Conservation (phyloP, 352 stramenopile genomes). For the Phytopythium vexans region DNA sequence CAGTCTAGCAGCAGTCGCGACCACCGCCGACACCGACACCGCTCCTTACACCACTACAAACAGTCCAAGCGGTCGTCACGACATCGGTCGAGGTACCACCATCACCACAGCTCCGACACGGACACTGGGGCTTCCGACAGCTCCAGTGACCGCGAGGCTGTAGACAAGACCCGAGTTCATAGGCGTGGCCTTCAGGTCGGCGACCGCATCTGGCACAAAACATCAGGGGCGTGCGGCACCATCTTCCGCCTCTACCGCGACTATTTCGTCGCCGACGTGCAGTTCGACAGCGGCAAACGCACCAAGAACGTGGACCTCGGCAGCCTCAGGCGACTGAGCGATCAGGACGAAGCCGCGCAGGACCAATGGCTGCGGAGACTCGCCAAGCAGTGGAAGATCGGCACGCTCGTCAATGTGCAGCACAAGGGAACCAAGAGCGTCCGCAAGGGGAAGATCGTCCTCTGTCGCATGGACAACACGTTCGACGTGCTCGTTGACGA, state of each 20-base stretch:
- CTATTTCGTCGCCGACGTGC: constrained; percentile 69
- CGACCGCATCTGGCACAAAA: constrained; percentile 37
- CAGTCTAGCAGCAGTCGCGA: too few relatives aligned
- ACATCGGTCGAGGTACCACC: too few relatives aligned
- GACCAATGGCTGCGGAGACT: too few relatives aligned
- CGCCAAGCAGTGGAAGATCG: constrained; percentile 14
- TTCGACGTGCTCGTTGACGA: constrained; percentile 63
- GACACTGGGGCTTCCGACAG: too few relatives aligned
- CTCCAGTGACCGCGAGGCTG: too few relatives aligned
- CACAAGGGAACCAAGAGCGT: constrained; percentile 53
- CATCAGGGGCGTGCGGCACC: constrained; percentile 35
- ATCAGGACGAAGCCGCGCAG: too few relatives aligned
- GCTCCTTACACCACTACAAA: too few relatives aligned
- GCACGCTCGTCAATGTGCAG: constrained; percentile 30
- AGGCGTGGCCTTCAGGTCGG: constrained; percentile 40
- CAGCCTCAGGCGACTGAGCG: constrained; percentile 12
- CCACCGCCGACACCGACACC: too few relatives aligned
- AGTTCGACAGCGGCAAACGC: constrained; percentile 57
- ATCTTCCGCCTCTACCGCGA: constrained; percentile 59
- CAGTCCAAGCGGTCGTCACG: too few relatives aligned
- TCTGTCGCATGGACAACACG: constrained; percentile 51
- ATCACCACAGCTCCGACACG: too few relatives aligned
- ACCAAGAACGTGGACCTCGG: constrained; percentile 60
- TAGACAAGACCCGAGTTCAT: not conserved
- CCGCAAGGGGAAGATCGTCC: constrained; percentile 42